Base-by-base conservation (phyloP, 345 rosid species). In the Theobroma cacao region DNA sequence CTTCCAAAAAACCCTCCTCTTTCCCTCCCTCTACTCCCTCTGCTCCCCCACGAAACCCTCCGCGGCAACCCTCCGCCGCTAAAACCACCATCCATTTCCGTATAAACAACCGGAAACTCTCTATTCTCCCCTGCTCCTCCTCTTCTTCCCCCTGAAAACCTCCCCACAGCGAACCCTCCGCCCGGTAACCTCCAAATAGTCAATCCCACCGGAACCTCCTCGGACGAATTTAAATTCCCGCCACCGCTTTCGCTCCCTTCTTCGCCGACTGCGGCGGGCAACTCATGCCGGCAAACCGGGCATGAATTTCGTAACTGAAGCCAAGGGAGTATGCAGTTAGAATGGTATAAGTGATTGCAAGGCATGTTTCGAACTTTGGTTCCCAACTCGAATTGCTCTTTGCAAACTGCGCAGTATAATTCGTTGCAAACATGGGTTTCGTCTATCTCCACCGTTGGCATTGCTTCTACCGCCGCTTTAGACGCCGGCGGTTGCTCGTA, bases 111-210 rank as follows among this genome's bases (percentile, higher is more conserved):
- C 0, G 99, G 98, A 75, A 90, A 75, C 81, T 90, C 92, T 22
- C 98, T 89, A 55, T 90, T 83, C 4, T 87, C 88, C 12, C 90
- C 96, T 78, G 90, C 90, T 79, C 89, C 86, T 1, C 90, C 96
- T 82, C 93, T 90, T 81, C 90, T 88, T 41, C 88, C 94, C 1
- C 95, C 97, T 0, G 85, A 84, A 68, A 96, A 92, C 82, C 97
- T 87, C 79, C 99, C 98, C 26, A 96, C 99, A 0, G 99, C 99
- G 26, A 89, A 94, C 60, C 98, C 98, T 2, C 99, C 99, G 0
- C 97, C 97, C 0, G 98, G 99, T 3, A 96, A 69, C 76, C 99
- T 89, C 98, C 99, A 96, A 55, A 96, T 92, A 4, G 99, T 94
- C 78, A 96, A 74, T 3, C 98, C 99, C 4, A 89, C 94, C 1